These are phyloP conservation scores for Sporothrix curviconia DNA, from an alignment of 2,329 filamentous ascomycete species.

Conservation along the genomic window DNA sequence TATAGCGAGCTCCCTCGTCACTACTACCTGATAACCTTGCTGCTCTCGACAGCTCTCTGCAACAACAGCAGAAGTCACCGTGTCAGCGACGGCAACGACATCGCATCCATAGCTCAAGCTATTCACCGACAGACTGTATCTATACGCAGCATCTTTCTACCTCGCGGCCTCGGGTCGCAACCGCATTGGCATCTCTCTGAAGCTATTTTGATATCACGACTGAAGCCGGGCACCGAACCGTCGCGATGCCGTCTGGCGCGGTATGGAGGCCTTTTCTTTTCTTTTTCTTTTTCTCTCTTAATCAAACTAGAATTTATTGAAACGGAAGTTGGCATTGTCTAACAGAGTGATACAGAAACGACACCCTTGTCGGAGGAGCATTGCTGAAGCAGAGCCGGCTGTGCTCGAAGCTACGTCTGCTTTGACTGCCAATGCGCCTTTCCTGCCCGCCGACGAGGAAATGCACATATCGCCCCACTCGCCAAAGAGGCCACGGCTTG, in stretches of 20 bases:
- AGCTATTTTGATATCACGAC: neutral
- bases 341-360: neutral
- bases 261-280: too few species aligned
- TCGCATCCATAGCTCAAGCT: neutral
- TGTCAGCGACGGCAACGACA: neutral
- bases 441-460: neutral
- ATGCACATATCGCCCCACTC: constrained; percentile 2
- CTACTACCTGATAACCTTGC: too few species aligned
- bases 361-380: neutral
- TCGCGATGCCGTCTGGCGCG: neutral
- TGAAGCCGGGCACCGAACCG: neutral
- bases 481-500: neutral
- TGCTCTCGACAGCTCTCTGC: neutral
- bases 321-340: neutral
- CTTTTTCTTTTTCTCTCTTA: too few species aligned
- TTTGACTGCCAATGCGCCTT: neutral
- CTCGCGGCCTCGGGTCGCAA: neutral
- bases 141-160: neutral
- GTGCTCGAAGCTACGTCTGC: neutral
- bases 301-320: neutral
- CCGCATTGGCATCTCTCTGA: neutral
- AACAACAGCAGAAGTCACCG: neutral
- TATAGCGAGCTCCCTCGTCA: neutral
- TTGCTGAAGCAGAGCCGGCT: neutral
- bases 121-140: neutral